These are phyloP conservation scores for Saccharomyces hybrid DNA, from an alignment of 1,139 yeast genomes.

Conservation along the genomic window DNA sequence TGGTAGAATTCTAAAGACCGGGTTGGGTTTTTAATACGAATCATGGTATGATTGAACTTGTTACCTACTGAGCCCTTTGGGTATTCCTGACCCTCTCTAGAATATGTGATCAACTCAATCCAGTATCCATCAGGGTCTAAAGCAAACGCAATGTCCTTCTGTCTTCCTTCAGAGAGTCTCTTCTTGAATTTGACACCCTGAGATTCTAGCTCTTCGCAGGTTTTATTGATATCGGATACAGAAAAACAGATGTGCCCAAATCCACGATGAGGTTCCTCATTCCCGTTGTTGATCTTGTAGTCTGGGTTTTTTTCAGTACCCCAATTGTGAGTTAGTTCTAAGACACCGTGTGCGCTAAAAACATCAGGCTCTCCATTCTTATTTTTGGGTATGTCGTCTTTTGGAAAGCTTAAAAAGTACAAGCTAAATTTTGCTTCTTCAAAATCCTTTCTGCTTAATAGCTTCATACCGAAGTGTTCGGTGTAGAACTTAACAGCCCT, in stretches of 20 bases:
- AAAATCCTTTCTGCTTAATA: constrained; percentile 46
- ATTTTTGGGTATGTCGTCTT: constrained; percentile 39
- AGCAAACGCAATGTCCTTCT: constrained; percentile 85
- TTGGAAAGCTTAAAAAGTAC: constrained; percentile 57
- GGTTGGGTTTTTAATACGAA: constrained; percentile 79
- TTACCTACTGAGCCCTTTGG: constrained; percentile 40
- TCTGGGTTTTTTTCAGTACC: constrained; percentile 59
- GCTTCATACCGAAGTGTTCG: constrained; percentile 66
- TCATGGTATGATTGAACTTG: constrained; percentile 85
- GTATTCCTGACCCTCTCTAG: constrained; percentile 31
- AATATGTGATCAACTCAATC: constrained; percentile 78
- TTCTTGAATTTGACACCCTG: constrained; percentile 71
- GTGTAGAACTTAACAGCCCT: constrained; percentile 65
- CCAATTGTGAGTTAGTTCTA: constrained; percentile 78
- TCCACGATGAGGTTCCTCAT: constrained; percentile 75
- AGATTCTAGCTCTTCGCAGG: constrained; percentile 50
- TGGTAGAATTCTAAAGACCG: constrained; percentile 70
- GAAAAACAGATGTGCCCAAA: constrained; percentile 90
- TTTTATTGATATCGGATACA: constrained; percentile 65
- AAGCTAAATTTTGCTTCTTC: constrained; percentile 54
- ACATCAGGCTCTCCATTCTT: constrained; percentile 36
- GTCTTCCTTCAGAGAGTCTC: constrained; percentile 81
- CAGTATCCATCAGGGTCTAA: constrained; percentile 96
- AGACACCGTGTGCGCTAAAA: constrained; percentile 60
- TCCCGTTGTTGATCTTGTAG: constrained; percentile 69